phyloP scores from a whole-genome alignment of 164 flowering plant genomes.

The Paratinospora sagittata region DNA sequence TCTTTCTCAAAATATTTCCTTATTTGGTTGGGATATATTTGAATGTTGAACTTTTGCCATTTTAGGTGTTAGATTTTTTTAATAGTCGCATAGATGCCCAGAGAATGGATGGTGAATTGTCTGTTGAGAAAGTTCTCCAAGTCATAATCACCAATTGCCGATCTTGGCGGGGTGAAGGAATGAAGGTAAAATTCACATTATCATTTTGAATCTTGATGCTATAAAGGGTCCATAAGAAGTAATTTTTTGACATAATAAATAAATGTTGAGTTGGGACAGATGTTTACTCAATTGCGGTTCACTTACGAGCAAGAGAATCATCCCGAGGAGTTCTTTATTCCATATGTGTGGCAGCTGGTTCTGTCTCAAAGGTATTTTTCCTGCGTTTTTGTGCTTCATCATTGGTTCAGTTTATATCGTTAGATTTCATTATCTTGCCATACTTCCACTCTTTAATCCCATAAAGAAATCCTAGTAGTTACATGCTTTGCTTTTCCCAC shows the following conservation, averaged over 20 bases:
- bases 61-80: conserved; percentile 90
- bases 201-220: conserved; percentile 2
- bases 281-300: conserved; percentile 84
- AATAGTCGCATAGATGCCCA: conserved; percentile 92
- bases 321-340: conserved; percentile 98
- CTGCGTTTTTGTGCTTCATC: background rate
- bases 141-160: conserved; percentile 74
- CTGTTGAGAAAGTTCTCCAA: conserved; percentile 89
- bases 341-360: conserved; percentile 90
- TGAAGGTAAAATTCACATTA: conserved; percentile 56
- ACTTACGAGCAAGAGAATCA: conserved; percentile 97
- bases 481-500: background rate
- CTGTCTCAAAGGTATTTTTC: conserved; percentile 58
- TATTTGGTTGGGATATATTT: background rate
- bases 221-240: background rate
- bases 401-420: background rate
- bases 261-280: conserved; percentile 32
- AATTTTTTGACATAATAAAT: background rate
- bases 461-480: background rate
- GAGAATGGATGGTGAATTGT: conserved; percentile 72
- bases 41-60: conserved; percentile 4
- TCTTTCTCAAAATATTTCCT: background rate
- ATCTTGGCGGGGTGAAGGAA: conserved; percentile 96
- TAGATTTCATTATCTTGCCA: background rate
- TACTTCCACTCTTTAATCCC: background rate